Evolutionary conservation across 768 basidiomycete species (phyloP).

Genomic region (Termitomyces sp.): DNA sequence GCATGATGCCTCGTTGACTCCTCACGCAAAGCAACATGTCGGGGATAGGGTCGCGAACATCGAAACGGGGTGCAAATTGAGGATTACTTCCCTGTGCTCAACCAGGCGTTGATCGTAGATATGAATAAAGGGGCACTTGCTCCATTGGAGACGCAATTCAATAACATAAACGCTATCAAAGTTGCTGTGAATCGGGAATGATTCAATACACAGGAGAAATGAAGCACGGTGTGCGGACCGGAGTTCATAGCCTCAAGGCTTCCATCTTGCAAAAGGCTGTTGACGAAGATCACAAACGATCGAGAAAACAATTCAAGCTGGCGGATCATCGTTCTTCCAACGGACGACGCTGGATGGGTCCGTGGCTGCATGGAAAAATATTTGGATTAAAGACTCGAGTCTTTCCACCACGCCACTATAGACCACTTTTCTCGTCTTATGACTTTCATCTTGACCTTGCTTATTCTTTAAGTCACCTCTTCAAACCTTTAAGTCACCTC

Average conservation of each 20-base stretch:
- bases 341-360: constrained; percentile 10
- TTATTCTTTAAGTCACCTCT: neutral
- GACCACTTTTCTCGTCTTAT: constrained; percentile 13
- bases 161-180: neutral
- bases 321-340: constrained; percentile 3
- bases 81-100: neutral
- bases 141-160: neutral
- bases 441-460: constrained; percentile 10
- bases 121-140: neutral
- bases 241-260: neutral
- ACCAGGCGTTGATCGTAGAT: neutral
- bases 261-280: neutral
- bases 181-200: neutral
- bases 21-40: constrained; percentile 8
- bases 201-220: neutral
- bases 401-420: constrained; percentile 10
- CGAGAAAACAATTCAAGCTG: neutral
- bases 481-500: constrained; percentile 15
- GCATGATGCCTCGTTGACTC: constrained; percentile 16
- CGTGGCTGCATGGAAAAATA: constrained; percentile 12
- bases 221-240: neutral
- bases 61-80: neutral
- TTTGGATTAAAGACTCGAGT: neutral
- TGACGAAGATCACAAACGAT: neutral
- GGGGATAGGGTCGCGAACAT: neutral